Base-by-base conservation (phyloP, 148 eudicot genomes). In the Polygonum maritimum region DNA sequence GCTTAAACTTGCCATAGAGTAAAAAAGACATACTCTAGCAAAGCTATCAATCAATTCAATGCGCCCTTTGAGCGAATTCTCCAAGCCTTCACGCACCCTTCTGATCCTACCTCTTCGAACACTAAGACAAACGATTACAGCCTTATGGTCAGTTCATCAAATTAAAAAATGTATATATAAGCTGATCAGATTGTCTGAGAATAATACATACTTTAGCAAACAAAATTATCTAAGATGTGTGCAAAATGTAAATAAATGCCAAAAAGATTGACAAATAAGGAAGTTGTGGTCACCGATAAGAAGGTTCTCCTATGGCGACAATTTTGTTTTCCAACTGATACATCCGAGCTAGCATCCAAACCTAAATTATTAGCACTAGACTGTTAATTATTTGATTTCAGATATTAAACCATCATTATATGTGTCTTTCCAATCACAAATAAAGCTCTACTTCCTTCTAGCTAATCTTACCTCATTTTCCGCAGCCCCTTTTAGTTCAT, bases 291-390 rank as follows among this genome's bases (percentile, higher is more conserved):
- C 78, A 95, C 99, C 94, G 97, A 77, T 95, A 95, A 80, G 97
- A 86, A 79, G 94, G 88, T 80, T 92, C 94, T 77, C 97, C 97
- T 57, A 90, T 90, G 67, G 94, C 97, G 69, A 84, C 79, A 69
- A 92, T 92, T 90, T 90, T 90, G 83, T 92, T 90, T 78, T 92
- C 97, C 84, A 92, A 78, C 79, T 90, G 92, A 78, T 89, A 88
- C 94, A 95, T 91, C 75, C 99, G 96, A 82, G 97, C 99, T 78
- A 95, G 82, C 92, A 92, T 90, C 97, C 97, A 92, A 45, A 95
- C 89, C 99, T 95, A 76, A 40, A 38, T 57, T 49, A 44, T 44
- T 44, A 44, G 47, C 11, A 44, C 47, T 44, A 7, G 9, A 6
- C 47, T 44, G 47, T 44, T 44, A 6, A 44, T 6, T 44, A 44